These are phyloP conservation scores for Cercospora canescens DNA, from an alignment of 2,329 filamentous ascomycete species.

Conservation along the genomic window DNA sequence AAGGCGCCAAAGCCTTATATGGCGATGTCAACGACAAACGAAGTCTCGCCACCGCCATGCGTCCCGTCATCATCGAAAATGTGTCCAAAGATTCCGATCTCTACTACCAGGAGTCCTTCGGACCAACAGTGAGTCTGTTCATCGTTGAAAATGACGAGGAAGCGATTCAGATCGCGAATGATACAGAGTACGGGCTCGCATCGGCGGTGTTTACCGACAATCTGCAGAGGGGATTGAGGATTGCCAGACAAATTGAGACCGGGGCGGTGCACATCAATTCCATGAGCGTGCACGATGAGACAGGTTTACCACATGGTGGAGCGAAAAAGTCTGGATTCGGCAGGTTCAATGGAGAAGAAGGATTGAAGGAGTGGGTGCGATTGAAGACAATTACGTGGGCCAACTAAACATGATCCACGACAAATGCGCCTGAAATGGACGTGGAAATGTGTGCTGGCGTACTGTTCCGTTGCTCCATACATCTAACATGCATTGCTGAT, in stretches of 20 bases:
- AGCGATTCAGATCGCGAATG: slow-evolving; percentile 71
- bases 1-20: slow-evolving; percentile 58
- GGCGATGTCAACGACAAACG: slow-evolving; percentile 40
- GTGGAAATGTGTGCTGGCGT: too few species aligned
- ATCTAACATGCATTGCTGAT: not conserved
- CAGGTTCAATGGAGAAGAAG: slow-evolving; percentile 46
- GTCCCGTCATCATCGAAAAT: slow-evolving; percentile 65
- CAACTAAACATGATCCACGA: not conserved
- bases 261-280: slow-evolving; percentile 57
- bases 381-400: slow-evolving; percentile 33
- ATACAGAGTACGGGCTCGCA: slow-evolving; percentile 74
- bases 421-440: too few species aligned
- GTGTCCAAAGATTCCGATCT: slow-evolving; percentile 71
- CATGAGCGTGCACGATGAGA: slow-evolving; percentile 51
- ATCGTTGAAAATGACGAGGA: slow-evolving; percentile 66
- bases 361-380: slow-evolving; percentile 48
- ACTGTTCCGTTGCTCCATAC: not conserved
- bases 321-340: slow-evolving; percentile 50
- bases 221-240: slow-evolving; percentile 46
- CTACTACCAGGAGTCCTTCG: slow-evolving; percentile 73
- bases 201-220: slow-evolving; percentile 72
- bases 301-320: slow-evolving; percentile 48
- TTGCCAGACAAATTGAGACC: slow-evolving; percentile 53
- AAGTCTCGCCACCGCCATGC: slow-evolving; percentile 44
- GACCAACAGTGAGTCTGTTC: slow-evolving; percentile 69